These are phyloP conservation scores for Iris pallida DNA, from an alignment of 116 monocot genomes.

Conservation along the genomic window DNA sequence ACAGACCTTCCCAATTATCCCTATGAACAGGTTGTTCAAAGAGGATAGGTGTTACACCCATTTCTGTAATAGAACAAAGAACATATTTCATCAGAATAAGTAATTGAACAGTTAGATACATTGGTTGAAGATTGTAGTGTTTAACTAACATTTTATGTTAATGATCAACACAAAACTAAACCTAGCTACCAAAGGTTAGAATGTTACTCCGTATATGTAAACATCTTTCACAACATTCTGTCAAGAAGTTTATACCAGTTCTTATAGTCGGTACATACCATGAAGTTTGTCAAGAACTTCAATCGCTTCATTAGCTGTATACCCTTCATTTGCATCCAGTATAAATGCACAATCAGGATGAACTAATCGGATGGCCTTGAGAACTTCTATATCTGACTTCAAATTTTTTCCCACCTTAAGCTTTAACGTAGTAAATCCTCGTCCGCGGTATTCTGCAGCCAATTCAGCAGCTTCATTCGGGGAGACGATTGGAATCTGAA, in stretches of 20 bases:
- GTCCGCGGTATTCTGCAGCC: slow-evolving; percentile 63
- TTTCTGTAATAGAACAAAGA: slow-evolving; percentile 35
- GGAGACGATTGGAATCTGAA: slow-evolving; percentile 91
- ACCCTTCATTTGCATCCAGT: slow-evolving; percentile 97
- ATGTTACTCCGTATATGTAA: no score
- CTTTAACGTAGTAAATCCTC: slow-evolving; percentile 74
- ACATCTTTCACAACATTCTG: no score
- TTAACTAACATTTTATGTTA: slow-evolving; percentile 2
- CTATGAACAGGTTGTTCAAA: slow-evolving; percentile 93
- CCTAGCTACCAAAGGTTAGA: no score
- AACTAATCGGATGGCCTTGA: slow-evolving; percentile 56
- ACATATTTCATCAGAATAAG: no score
- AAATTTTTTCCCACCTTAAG: slow-evolving; percentile 85
- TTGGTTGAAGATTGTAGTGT: no score
- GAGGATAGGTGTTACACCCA: slow-evolving; percentile 67
- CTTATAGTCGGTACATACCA: slow-evolving; percentile 29
- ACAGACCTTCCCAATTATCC: slow-evolving; percentile 90
- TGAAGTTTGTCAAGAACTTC: slow-evolving; percentile 80
- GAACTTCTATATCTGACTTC: slow-evolving; percentile 70
- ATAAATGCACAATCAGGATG: slow-evolving; percentile 87
- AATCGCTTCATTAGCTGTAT: slow-evolving; percentile 65
- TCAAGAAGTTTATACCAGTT: no score
- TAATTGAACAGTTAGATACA: no score
- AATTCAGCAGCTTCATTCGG: slow-evolving; percentile 77
- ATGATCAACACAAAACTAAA: neutral